Evolutionary conservation across 768 basidiomycete species (phyloP).

Genomic region (Mycena galericulata): DNA sequence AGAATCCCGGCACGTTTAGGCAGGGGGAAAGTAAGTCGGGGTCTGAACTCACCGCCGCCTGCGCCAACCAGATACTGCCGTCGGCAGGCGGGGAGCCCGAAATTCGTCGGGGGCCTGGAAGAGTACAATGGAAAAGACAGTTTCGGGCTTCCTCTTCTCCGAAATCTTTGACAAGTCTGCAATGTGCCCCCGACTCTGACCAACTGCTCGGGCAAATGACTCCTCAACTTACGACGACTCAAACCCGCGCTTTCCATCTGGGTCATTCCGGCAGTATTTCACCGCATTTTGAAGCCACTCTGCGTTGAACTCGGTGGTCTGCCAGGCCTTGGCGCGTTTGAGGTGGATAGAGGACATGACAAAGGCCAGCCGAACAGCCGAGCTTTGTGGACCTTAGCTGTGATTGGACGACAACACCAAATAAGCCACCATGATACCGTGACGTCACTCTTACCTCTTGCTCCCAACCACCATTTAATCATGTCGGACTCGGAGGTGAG

Average conservation of each 20-base stretch:
- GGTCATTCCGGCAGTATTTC: constrained; percentile 8
- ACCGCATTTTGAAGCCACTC: constrained; percentile 11
- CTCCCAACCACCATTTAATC: not conserved
- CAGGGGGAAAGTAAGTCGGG: too few species aligned
- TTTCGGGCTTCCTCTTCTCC: not conserved
- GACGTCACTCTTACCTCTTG: not conserved
- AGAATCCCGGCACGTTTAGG: too few species aligned
- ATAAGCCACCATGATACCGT: too few species aligned
- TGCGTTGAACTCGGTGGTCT: constrained; percentile 7
- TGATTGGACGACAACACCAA: not conserved
- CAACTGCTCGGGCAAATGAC: too few species aligned
- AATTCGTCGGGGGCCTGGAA: not conserved
- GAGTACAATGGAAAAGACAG: not conserved
- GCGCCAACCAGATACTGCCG: constrained; percentile 7
- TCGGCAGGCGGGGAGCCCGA: not conserved
- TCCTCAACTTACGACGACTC: not conserved
- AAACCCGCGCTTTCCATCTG: constrained; percentile 1
- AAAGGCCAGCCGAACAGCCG: too few species aligned
- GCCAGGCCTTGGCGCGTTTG: constrained; percentile 8
- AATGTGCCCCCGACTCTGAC: not conserved
- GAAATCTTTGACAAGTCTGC: not conserved
- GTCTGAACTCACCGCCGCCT: constrained; percentile 5
- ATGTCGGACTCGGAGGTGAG: not conserved
- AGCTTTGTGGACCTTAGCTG: too few species aligned
- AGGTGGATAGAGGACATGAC: constrained; percentile 11